A percentile compares a stretch with the other conserved stretches of the same genome.
Evolutionary conservation across 495 filamentous ascomycete genomes (phyloP).

Genomic region (Chlorociboria aeruginascens): DNA sequence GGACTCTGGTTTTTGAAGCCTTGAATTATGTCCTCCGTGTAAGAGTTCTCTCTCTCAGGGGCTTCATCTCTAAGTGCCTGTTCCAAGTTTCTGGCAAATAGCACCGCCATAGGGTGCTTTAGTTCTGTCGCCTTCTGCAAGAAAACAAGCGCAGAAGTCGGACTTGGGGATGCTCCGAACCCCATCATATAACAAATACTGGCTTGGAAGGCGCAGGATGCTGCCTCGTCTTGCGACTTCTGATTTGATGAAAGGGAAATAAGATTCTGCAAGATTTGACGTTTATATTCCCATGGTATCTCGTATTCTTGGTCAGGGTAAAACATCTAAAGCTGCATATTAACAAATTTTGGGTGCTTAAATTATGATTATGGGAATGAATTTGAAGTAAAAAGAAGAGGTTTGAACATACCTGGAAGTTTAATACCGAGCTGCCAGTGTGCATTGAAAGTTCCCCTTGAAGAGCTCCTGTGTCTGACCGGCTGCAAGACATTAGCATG

Average conservation of each 20-base stretch:
- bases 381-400: neutral
- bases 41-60: neutral
- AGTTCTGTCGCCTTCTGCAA: slow-evolving; percentile 15
- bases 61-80: neutral
- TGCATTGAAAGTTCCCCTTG: slow-evolving; percentile 21
- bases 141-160: slow-evolving; percentile 12
- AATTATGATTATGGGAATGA: neutral
- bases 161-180: slow-evolving; percentile 18
- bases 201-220: slow-evolving; percentile 19
- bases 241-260: slow-evolving; percentile 4
- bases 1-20: neutral
- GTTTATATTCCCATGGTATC: slow-evolving; percentile 23
- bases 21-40: neutral
- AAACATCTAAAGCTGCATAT: slow-evolving; percentile 6
- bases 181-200: slow-evolving; percentile 19
- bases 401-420: slow-evolving; percentile 13
- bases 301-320: slow-evolving; percentile 12
- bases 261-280: slow-evolving; percentile 19
- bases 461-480: slow-evolving; percentile 14
- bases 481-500: slow-evolving; percentile 2
- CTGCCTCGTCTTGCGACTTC: slow-evolving; percentile 8
- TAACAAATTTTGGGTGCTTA: neutral
- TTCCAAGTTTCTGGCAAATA: slow-evolving; percentile 5
- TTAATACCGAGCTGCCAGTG: slow-evolving; percentile 17
- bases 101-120: slow-evolving; percentile 13